Base-by-base conservation (phyloP, 2,329 filamentous ascomycete species). In the Cryphonectria nitschkei region DNA sequence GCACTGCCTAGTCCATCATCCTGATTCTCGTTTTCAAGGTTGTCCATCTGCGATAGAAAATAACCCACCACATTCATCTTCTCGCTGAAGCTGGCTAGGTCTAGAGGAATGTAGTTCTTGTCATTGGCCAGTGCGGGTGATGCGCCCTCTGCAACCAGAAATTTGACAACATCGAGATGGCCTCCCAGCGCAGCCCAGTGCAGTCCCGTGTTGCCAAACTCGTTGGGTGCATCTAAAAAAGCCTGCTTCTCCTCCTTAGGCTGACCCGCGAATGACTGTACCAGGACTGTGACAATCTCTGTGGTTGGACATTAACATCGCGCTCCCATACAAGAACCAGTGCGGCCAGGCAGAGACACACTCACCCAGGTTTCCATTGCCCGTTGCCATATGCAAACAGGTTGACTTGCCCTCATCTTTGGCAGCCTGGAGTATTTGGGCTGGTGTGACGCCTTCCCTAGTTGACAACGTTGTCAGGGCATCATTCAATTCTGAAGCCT, bases 141-240 rank as follows among this genome's bases (percentile, higher is more conserved):
- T 1, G 94, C 94, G 2, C 94, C 94, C 2, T 89, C 85, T 61
- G 90, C 89, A 1, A 97, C 85, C 16, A 99, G 86, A 0, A 90
- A 82, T 83, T 95, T 93, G 8, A 97, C 93, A 3, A 90, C 88
- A 7, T 91, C 88, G 3, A 98, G 83, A 77, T 98, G 95, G 1
- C 95, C 95, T 68, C 97, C 96, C 69, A 98, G 84, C 0, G 94
- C 93, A 0, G 95, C 95, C 95, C 95, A 98, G 82, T 99, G 96
- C 70, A 99, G 84, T 0, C 94, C 89, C 0, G 95, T 98, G 83
- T 98, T 98, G 61, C 94, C 95, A 62, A 92, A 91, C 73, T 89
- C 84, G 78, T 99, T 99, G 73, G 88, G 85, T 2, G 86, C 84
- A 76, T 94, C 92, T 34, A 94, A 80, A 75, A 91, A 89, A 0